A percentile compares a stretch with the other conserved stretches of the same genome.
phyloP scores from a whole-genome alignment of 768 basidiomycete genomes.

The Amanita molliuscula region DNA sequence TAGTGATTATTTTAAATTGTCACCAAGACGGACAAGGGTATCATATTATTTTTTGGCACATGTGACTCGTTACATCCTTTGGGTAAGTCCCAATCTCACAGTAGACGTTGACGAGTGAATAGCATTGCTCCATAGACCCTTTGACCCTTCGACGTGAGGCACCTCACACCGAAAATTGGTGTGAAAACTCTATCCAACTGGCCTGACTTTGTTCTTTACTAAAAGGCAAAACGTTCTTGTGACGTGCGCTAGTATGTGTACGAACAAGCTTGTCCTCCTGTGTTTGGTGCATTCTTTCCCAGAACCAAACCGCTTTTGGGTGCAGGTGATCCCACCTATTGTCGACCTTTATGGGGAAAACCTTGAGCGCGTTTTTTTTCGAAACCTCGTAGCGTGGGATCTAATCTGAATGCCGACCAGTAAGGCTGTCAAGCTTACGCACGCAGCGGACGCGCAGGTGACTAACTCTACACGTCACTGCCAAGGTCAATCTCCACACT shows the following conservation, averaged over 20 bases:
- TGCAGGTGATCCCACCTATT: background rate
- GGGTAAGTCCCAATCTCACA: constrained; percentile 1
- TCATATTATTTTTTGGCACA: background rate
- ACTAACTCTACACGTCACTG: background rate
- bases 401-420: background rate
- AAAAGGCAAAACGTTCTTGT: background rate
- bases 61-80: background rate
- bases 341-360: background rate
- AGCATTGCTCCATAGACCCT: background rate
- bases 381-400: background rate
- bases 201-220: background rate
- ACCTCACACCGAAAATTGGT: background rate
- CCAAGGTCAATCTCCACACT: background rate
- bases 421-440: background rate
- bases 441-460: background rate
- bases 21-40: background rate
- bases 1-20: background rate
- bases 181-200: background rate
- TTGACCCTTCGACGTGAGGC: background rate
- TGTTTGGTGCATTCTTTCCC: background rate
- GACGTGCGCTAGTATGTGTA: background rate
- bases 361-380: background rate
- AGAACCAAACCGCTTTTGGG: background rate
- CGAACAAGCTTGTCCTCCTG: background rate
- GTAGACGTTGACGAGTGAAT: background rate